Conservation (phyloP, 306 rosid species). For the Cercis canadensis region DNA sequence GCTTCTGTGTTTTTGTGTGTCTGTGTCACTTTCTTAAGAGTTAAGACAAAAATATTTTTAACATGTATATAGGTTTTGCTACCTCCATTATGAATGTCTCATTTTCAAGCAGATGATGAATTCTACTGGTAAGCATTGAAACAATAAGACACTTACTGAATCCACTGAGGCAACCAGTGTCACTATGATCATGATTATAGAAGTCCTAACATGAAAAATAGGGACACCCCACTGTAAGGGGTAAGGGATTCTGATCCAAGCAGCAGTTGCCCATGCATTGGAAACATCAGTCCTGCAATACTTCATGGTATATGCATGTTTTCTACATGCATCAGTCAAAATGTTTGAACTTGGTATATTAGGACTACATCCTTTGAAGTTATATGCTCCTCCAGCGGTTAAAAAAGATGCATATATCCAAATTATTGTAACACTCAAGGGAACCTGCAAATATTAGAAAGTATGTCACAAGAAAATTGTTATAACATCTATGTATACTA, state of each 20-base stretch:
- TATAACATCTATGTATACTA: conserved; percentile 17
- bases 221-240: conserved; percentile 95
- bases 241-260: conserved; percentile 83
- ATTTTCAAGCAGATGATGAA: not conserved
- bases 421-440: conserved; percentile 70
- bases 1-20: not conserved
- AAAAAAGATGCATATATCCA: conserved; percentile 90
- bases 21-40: too few species aligned
- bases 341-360: conserved; percentile 88
- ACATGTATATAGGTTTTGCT: not conserved
- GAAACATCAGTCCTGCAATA: conserved; percentile 94
- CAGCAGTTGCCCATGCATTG: conserved; percentile 73
- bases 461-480: conserved; percentile 21
- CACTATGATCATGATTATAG: conserved; percentile 77
- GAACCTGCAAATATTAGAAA: conserved; percentile 69
- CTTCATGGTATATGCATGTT: conserved; percentile 80
- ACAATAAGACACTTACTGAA: conserved; percentile 61
- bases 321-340: conserved; percentile 76
- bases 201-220: conserved; percentile 78
- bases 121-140: conserved; percentile 31
- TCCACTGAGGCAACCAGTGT: conserved; percentile 88
- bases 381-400: conserved; percentile 92
- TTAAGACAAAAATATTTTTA: not conserved
- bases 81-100: conserved; percentile 2
- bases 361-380: conserved; percentile 81